Base-by-base conservation (phyloP, 1,284 basidiomycete genomes). In the Pseudozyma sp. region DNA sequence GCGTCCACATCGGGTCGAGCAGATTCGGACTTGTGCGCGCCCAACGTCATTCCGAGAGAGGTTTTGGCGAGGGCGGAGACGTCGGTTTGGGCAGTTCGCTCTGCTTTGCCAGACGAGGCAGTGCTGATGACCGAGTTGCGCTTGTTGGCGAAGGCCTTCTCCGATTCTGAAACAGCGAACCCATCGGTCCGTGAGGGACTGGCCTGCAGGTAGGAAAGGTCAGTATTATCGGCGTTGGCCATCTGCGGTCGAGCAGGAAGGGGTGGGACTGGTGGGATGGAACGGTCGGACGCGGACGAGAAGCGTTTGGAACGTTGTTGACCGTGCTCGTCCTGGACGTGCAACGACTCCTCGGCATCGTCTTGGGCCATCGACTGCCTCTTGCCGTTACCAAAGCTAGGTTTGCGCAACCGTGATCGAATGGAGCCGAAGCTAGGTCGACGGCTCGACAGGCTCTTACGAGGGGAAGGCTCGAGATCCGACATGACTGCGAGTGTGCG, bases 381-480 rank as follows among this genome's bases (percentile, higher is more conserved):
- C 24, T 63, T 62, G 37, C 37, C 42, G 30, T 29, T 54, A 16
- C 37, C 37, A 31, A 67, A 43, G 45, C 69, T 67, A 7, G 64
- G 24, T 29, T 67, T 67, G 53, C 69, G 64, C 24, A 72, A 30
- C 3, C 59, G 59, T 7, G 63, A 63, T 34, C 56, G 55, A 14
- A 72, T 64, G 3, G 69, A 72, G 33, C 49, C 52, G 56, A 72
- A 72, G 69, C 69, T 72, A 7, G 69, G 35, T 53, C 60, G 54
- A 7, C 68, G 63, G 16, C 44, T 48, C 42, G 68, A 65, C 31
- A 64, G 17, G 53, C 61, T 69, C 53, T 69, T 64, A 37, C 61
- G 60, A 4, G 56, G 54, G 6, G 56, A 59, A 17, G 67, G 19
- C 14, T 63, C 67, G 16, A 46, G 47, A 34, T 69, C 67, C 6